These are phyloP conservation scores for Hemisphaericaspora lyxosophila DNA, from an alignment of 1,139 yeast species.

Conservation along the genomic window DNA sequence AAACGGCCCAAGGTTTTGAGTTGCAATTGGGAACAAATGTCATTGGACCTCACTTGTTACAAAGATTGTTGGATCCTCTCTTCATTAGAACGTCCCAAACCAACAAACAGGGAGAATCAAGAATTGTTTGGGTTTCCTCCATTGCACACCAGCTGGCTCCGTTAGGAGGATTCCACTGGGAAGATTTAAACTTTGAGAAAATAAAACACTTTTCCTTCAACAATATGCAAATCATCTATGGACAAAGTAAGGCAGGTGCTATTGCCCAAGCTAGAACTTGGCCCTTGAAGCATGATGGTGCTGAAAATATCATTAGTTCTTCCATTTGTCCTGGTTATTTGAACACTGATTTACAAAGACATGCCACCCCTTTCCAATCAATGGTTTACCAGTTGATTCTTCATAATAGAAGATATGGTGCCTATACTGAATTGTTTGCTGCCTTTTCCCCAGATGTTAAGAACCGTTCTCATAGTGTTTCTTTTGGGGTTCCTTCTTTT, in stretches of 20 bases:
- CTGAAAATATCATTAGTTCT: conserved; percentile 32
- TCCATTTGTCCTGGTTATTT: conserved; percentile 47
- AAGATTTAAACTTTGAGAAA: conserved; percentile 4
- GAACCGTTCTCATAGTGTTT: conserved; percentile 17
- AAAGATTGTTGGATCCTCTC: conserved; percentile 41
- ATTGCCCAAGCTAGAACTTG: conserved; percentile 41
- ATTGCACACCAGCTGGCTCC: conserved; percentile 35
- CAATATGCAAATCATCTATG: conserved; percentile 2
- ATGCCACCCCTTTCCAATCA: conserved; percentile 11
- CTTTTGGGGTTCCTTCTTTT: conserved; percentile 25
- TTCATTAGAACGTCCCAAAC: conserved; percentile 29
- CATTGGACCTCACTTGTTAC: conserved; percentile 48
- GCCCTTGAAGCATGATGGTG: conserved; percentile 30
- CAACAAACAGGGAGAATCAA: conserved; percentile 12
- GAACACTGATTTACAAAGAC: conserved; percentile 41
- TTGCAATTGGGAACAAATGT: conserved; percentile 42
- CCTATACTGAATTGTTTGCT: conserved; percentile 21
- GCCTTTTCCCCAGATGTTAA: conserved; percentile 19
- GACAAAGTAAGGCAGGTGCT: conserved; percentile 49
- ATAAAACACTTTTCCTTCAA: conserved; percentile 1
- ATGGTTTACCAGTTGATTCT: conserved; percentile 6
- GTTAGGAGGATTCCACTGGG: conserved; percentile 16
- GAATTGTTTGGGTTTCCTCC: conserved; percentile 50
- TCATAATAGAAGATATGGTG: conserved; percentile 15
- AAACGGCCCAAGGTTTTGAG: conserved; percentile 12